These are phyloP conservation scores for Coniella vitis DNA, from an alignment of 2,329 filamentous ascomycete genomes.

Conservation along the genomic window DNA sequence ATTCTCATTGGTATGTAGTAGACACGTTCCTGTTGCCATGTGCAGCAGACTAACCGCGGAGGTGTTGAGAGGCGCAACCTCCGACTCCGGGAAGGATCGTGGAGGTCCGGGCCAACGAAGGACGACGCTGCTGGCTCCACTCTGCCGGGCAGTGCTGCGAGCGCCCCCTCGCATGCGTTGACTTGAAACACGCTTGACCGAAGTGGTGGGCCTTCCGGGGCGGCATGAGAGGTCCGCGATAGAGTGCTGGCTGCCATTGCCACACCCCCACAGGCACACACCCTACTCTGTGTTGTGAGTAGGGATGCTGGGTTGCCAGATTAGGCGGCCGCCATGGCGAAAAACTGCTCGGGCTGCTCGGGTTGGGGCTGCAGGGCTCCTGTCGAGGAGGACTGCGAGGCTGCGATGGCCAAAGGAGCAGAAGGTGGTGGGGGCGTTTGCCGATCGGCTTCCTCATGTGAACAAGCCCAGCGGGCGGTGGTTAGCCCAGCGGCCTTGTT, in stretches of 20 bases:
- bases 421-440: neutral
- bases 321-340: too few species aligned
- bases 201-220: slow-evolving; percentile 3
- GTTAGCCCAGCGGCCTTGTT: too few species aligned
- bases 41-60: neutral
- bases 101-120: neutral
- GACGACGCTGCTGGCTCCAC: slow-evolving; percentile 4
- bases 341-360: too few species aligned
- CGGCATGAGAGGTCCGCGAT: neutral
- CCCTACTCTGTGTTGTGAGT: too few species aligned
- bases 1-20: too few species aligned
- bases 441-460: slow-evolving; percentile 8
- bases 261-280: neutral
- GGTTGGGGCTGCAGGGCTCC: too few species aligned
- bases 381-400: neutral
- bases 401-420: slow-evolving; percentile 2
- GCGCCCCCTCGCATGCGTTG: slow-evolving; percentile 2
- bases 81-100: neutral
- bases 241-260: slow-evolving; percentile 7
- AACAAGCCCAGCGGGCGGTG: neutral
- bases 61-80: neutral
- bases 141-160: slow-evolving; percentile 1
- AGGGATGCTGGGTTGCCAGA: too few species aligned
- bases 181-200: slow-evolving; percentile 15
- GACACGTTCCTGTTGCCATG: neutral